These are phyloP conservation scores for Mangifera indica DNA, from an alignment of 345 rosid species.

Conservation along the genomic window DNA sequence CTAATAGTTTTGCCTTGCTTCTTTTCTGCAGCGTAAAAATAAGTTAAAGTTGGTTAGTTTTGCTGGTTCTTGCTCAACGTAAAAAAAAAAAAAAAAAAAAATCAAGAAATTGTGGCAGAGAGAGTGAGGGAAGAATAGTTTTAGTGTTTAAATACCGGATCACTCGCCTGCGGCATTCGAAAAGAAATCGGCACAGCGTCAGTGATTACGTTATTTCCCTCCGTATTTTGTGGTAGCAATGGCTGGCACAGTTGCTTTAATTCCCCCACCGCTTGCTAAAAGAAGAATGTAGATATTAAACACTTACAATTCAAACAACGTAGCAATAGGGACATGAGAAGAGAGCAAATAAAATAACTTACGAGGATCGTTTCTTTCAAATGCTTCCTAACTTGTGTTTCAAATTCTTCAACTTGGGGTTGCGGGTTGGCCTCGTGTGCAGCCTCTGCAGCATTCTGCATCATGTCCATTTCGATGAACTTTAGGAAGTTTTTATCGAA, in stretches of 20 bases:
- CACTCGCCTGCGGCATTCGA: background rate
- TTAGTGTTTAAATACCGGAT: background rate
- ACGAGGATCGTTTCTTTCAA: background rate
- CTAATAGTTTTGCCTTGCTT: background rate
- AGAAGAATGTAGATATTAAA: too few relatives aligned
- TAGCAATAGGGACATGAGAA: too few relatives aligned
- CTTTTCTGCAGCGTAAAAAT: background rate
- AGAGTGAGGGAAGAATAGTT: too few relatives aligned
- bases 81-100: too few relatives aligned
- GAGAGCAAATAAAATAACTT: too few relatives aligned
- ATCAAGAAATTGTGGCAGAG: too few relatives aligned
- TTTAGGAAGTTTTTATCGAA: background rate
- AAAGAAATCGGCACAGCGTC: background rate
- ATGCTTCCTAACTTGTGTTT: background rate
- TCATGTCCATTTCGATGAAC: background rate
- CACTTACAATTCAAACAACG: too few relatives aligned
- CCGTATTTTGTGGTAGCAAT: background rate
- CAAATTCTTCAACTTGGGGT: background rate
- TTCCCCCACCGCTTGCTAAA: background rate
- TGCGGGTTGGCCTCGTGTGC: background rate
- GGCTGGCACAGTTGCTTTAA: background rate
- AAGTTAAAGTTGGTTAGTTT: too few relatives aligned
- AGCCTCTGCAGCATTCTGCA: background rate
- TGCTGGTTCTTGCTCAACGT: too few relatives aligned
- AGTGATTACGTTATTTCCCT: background rate